These are phyloP conservation scores for Nakazawaea ambrosiae DNA, from an alignment of 805 yeast species.

Conservation along the genomic window DNA sequence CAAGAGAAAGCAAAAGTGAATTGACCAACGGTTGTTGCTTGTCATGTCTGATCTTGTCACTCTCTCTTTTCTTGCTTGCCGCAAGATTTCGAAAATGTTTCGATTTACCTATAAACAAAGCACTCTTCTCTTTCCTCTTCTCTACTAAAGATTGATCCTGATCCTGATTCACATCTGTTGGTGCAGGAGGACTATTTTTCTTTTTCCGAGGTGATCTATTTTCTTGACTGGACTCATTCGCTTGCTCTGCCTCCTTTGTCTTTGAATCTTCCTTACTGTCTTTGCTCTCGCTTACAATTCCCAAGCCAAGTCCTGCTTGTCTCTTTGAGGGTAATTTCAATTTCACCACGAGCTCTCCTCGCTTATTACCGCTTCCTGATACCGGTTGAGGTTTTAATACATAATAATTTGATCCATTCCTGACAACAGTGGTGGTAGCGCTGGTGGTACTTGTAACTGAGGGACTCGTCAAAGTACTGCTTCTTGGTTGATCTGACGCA, in stretches of 20 bases:
- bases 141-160: conserved; percentile 1
- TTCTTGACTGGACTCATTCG: background rate
- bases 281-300: background rate
- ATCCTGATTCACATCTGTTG: background rate
- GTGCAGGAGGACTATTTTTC: background rate
- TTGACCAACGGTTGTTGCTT: background rate
- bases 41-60: conserved; percentile 4
- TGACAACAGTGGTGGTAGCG: background rate
- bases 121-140: conserved; percentile 9
- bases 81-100: conserved; percentile 11
- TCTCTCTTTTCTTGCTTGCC: conserved; percentile 9
- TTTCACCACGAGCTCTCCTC: no score
- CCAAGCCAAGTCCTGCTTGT: background rate
- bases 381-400: background rate
- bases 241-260: background rate
- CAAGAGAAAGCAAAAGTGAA: conserved; percentile 1
- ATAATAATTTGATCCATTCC: conserved; percentile 4
- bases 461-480: no score
- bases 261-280: background rate
- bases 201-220: background rate
- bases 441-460: no score
- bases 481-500: background rate
- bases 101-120: conserved; percentile 10
- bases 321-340: no score
- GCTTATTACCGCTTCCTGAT: background rate